Evolutionary conservation across 345 rosid species (phyloP).

Genomic region (Cardamine chenopodiifolia): DNA sequence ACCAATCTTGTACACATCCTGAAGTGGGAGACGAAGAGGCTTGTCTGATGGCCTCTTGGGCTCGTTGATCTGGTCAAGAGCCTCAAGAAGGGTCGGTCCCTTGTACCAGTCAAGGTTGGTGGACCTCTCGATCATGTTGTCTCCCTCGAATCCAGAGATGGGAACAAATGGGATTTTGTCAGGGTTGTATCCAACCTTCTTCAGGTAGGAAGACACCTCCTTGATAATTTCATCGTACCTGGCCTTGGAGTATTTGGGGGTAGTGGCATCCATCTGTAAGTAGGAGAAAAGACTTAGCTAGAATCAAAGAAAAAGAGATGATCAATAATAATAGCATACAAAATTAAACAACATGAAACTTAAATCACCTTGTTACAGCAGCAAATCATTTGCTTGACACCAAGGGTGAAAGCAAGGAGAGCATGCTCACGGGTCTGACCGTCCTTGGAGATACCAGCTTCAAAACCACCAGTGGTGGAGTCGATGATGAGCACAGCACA

Average conservation of each 20-base stretch:
- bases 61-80: constrained; percentile 55
- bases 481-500: constrained; percentile 79
- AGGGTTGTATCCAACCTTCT: constrained; percentile 63
- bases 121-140: constrained; percentile 63
- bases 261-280: constrained; percentile 68
- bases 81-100: constrained; percentile 56
- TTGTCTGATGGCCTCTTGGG: constrained; percentile 91
- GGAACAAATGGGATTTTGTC: constrained; percentile 58
- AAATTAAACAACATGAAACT: too few species aligned
- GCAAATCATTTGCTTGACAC: constrained; percentile 85
- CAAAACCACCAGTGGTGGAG: constrained; percentile 86
- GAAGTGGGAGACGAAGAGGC: constrained; percentile 80
- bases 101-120: constrained; percentile 62
- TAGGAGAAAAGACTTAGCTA: too few species aligned
- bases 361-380: constrained; percentile 85
- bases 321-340: too few species aligned
- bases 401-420: constrained; percentile 88
- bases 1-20: constrained; percentile 71
- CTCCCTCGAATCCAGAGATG: constrained; percentile 61
- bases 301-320: too few species aligned
- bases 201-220: constrained; percentile 63
- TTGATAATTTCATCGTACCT: constrained; percentile 64
- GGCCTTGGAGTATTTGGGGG: constrained; percentile 59
- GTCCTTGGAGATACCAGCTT: constrained; percentile 88
- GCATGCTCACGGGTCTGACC: constrained; percentile 90